These are phyloP conservation scores for Asterella californica DNA, from an alignment of 225 moss, liverwort and hornwort genomes.

Conservation along the genomic window DNA sequence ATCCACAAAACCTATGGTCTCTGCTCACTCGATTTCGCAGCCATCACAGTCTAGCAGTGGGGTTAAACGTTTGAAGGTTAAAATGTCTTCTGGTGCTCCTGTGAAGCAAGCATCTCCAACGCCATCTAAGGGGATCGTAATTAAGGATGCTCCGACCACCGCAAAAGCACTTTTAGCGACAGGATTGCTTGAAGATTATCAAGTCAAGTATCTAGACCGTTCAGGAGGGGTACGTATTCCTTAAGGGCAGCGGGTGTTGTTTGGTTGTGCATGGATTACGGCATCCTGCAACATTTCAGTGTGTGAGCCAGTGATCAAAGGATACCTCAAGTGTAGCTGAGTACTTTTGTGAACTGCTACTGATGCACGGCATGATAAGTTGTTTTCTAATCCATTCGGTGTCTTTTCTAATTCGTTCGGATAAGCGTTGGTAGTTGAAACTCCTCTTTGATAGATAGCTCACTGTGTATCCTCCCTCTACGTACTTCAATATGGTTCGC, in stretches of 20 bases:
- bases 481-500: no score
- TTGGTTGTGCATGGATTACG: background rate
- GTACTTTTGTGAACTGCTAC: no score
- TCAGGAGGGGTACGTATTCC: slow-evolving; percentile 59
- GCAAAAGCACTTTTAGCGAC: slow-evolving; percentile 81
- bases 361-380: no score
- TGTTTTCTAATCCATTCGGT: no score
- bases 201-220: slow-evolving; percentile 81
- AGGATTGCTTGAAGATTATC: slow-evolving; percentile 81
- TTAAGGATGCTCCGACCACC: slow-evolving; percentile 73
- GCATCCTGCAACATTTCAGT: background rate
- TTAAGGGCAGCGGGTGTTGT: background rate
- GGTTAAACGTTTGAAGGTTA: slow-evolving; percentile 54
- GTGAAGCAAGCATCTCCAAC: slow-evolving; percentile 31
- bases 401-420: no score
- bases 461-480: no score
- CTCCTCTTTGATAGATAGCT: no score
- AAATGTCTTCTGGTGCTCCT: slow-evolving; percentile 46
- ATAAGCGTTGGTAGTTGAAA: no score
- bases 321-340: no score
- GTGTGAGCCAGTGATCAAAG: background rate
- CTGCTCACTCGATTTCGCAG: slow-evolving; percentile 5
- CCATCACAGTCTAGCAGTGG: slow-evolving; percentile 27
- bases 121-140: slow-evolving; percentile 19
- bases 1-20: slow-evolving; percentile 4